Evolutionary conservation across 345 rosid genomes (phyloP).

Genomic region (Hibiscus trionum): DNA sequence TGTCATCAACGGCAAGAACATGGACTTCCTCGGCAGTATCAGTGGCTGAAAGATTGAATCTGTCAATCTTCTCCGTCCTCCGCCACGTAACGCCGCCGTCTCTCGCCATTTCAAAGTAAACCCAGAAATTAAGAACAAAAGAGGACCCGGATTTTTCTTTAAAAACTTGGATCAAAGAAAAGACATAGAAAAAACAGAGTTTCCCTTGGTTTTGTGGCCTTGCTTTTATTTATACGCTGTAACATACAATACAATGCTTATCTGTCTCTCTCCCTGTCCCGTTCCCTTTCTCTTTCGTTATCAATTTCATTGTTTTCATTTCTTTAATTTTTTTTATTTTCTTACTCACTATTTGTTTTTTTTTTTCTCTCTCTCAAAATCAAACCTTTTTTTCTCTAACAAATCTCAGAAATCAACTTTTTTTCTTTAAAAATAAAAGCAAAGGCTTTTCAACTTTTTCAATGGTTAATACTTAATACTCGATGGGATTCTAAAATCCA

Average conservation of each 20-base stretch:
- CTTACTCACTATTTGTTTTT: background rate
- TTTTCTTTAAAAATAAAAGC: background rate
- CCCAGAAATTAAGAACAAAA: background rate
- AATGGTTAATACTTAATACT: slow-evolving; percentile 1
- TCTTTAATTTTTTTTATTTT: too few species aligned
- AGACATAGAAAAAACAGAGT: background rate
- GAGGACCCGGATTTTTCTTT: background rate
- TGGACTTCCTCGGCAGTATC: slow-evolving; percentile 49
- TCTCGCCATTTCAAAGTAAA: slow-evolving; percentile 33
- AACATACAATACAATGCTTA: background rate
- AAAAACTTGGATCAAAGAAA: too few species aligned
- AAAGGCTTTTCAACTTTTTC: background rate
- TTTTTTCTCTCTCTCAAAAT: slow-evolving; percentile 24
- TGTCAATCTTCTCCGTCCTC: slow-evolving; percentile 34
- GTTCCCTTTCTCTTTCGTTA: background rate
- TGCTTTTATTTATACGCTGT: slow-evolving; percentile 22
- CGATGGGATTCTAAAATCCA: slow-evolving; percentile 47
- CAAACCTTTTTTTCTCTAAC: slow-evolving; percentile 53
- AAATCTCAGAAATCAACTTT: slow-evolving; percentile 33
- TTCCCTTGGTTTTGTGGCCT: slow-evolving; percentile 1
- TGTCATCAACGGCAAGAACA: slow-evolving; percentile 91
- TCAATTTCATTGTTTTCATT: too few species aligned
- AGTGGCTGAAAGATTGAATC: slow-evolving; percentile 33
- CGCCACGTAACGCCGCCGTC: slow-evolving; percentile 43
- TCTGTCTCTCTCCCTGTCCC: background rate